A percentile compares a stretch with the other conserved stretches of the same genome.
Evolutionary conservation across 208 protist genomes (phyloP).

Genomic region (Crithidia expoeki): DNA sequence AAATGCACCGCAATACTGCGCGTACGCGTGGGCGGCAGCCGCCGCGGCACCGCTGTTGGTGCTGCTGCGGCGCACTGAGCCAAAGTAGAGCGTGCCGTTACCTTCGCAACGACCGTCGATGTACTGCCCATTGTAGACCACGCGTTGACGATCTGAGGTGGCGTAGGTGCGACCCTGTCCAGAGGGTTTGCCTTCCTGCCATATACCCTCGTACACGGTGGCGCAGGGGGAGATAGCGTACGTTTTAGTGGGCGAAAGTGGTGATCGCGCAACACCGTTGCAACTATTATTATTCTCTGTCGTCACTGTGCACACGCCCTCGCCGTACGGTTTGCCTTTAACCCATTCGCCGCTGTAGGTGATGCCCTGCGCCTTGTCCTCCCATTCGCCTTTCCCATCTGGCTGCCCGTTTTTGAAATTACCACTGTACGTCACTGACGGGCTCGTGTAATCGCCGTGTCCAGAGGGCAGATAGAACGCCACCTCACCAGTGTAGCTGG

Average conservation of each 20-base stretch:
- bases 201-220: slow-evolving; percentile 61
- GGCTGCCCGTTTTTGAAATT: slow-evolving; percentile 52
- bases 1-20: slow-evolving; percentile 62
- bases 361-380: slow-evolving; percentile 34
- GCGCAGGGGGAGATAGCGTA: neutral
- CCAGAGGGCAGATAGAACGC: slow-evolving; percentile 50
- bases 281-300: slow-evolving; percentile 1
- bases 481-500: slow-evolving; percentile 62
- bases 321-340: slow-evolving; percentile 57
- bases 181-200: slow-evolving; percentile 50
- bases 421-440: slow-evolving; percentile 63
- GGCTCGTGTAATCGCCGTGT: slow-evolving; percentile 40
- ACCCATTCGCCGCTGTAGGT: slow-evolving; percentile 70
- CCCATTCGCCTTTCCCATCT: slow-evolving; percentile 46
- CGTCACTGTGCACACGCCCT: slow-evolving; percentile 43
- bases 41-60: neutral
- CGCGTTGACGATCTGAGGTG: slow-evolving; percentile 12
- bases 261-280: neutral
- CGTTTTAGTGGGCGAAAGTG: too few relatives aligned
- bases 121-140: slow-evolving; percentile 75
- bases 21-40: slow-evolving; percentile 8
- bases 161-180: slow-evolving; percentile 39
- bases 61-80: slow-evolving; percentile 8
- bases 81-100: slow-evolving; percentile 42
- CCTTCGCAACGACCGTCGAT: slow-evolving; percentile 52